Evolutionary conservation across 2,329 filamentous ascomycete genomes (phyloP).

Genomic region (Pseudogymnoascus sp.): DNA sequence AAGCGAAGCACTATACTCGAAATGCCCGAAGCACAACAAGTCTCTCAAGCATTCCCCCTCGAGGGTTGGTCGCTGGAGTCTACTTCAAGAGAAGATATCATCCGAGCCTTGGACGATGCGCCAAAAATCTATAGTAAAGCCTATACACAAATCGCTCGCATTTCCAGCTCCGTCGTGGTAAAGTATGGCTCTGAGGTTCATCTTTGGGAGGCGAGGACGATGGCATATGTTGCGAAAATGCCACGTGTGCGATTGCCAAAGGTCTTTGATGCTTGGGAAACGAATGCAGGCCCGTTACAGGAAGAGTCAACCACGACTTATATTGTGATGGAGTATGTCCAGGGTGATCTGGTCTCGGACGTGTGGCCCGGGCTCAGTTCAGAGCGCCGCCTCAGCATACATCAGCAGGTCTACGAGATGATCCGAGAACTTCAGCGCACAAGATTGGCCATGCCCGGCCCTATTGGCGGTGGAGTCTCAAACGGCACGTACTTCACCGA

Average conservation of each 20-base stretch:
- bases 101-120: slow-evolving; percentile 1
- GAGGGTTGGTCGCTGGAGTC: slow-evolving; percentile 5
- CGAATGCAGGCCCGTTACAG: slow-evolving; percentile 10
- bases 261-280: slow-evolving; percentile 17
- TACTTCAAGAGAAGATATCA: slow-evolving; percentile 3
- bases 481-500: slow-evolving; percentile 15
- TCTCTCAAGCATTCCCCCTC: slow-evolving; percentile 2
- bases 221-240: slow-evolving; percentile 14
- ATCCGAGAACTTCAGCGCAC: slow-evolving; percentile 14
- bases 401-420: slow-evolving; percentile 13
- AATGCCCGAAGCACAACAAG: slow-evolving; percentile 1
- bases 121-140: slow-evolving; percentile 4
- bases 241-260: slow-evolving; percentile 14
- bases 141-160: slow-evolving; percentile 12
- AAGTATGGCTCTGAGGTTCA: slow-evolving; percentile 15
- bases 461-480: slow-evolving; percentile 15
- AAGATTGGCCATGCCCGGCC: slow-evolving; percentile 12
- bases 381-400: slow-evolving; percentile 3
- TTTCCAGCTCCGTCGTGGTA: slow-evolving; percentile 14
- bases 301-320: slow-evolving; percentile 15
- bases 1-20: slow-evolving; percentile 5
- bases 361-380: slow-evolving; percentile 14
- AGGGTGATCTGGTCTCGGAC: slow-evolving; percentile 13
- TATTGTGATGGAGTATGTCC: slow-evolving; percentile 16
- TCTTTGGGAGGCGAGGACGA: slow-evolving; percentile 15